phyloP scores from a whole-genome alignment of 202 grass and related monocot species.

The Cymbopogon flexuosus region DNA sequence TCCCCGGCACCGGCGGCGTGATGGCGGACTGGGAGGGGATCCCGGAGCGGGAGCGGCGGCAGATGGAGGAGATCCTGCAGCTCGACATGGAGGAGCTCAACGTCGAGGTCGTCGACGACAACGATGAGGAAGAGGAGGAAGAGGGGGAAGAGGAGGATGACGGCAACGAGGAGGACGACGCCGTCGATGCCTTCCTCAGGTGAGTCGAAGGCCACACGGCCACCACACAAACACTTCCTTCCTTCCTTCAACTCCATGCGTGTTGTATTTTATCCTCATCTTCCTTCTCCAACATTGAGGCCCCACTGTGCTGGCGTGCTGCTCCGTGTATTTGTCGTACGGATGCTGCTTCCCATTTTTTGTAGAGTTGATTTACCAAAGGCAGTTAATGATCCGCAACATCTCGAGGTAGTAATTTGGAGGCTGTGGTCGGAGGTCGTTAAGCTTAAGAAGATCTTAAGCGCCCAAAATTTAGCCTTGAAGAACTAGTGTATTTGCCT shows the following conservation, averaged over 20 bases:
- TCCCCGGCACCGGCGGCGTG: conserved; percentile 18
- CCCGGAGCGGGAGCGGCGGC: conserved; percentile 59
- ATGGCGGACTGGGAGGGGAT: conserved; percentile 50
- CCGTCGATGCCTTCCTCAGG: conserved; percentile 41
- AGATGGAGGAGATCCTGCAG: conserved; percentile 85
- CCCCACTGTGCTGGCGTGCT: background rate
- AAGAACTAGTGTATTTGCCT: background rate
- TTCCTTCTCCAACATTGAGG: background rate
- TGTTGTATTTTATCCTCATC: background rate
- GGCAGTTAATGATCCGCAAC: background rate
- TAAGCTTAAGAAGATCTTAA: background rate
- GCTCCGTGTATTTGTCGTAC: background rate
- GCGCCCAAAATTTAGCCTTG: background rate
- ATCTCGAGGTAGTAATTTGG: conserved; percentile 4
- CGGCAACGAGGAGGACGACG: conserved; percentile 10
- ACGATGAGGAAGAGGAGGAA: background rate
- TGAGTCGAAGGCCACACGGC: background rate
- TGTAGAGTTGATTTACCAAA: background rate
- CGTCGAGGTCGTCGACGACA: conserved; percentile 53
- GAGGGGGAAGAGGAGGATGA: conserved; percentile 22
- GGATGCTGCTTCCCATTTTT: conserved; percentile 1
- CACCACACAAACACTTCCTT: background rate
- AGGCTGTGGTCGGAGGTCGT: background rate
- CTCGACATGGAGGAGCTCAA: conserved; percentile 78
- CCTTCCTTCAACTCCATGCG: background rate